Evolutionary conservation across 1,284 basidiomycete genomes (phyloP).

Genomic region (Rhodofomes roseus): DNA sequence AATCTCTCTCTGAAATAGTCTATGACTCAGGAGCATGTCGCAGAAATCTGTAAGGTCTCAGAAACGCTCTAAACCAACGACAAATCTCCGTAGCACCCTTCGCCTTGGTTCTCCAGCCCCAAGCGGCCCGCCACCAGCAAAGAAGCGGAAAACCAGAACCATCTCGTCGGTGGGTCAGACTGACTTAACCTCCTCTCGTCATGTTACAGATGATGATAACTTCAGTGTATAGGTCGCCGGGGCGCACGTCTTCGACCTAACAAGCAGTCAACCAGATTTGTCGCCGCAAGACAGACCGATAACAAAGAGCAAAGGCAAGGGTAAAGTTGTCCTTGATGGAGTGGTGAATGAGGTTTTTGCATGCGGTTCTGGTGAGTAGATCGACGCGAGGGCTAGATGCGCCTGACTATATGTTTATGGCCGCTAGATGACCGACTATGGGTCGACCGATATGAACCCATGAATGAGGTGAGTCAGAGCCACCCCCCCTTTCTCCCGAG

Average conservation of each 20-base stretch:
- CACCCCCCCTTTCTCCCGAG: not conserved
- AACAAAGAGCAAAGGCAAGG: constrained; percentile 47
- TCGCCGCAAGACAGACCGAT: constrained; percentile 16
- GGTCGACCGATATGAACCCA: constrained; percentile 77
- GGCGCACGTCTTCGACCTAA: constrained; percentile 33
- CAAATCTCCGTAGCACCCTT: constrained; percentile 16
- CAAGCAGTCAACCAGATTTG: constrained; percentile 12
- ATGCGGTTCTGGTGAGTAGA: not conserved
- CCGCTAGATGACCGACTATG: constrained; percentile 53
- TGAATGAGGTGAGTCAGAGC: constrained; percentile 46
- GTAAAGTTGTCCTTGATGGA: constrained; percentile 15
- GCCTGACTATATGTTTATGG: not conserved
- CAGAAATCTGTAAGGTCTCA: not conserved
- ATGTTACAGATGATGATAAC: constrained; percentile 5
- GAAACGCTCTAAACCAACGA: not conserved
- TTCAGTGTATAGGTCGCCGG: constrained; percentile 30
- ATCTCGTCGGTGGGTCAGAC: constrained; percentile 38
- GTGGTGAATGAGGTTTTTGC: constrained; percentile 19
- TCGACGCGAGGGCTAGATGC: no score
- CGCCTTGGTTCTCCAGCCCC: constrained; percentile 12
- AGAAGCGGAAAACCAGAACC: constrained; percentile 40
- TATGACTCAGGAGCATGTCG: not conserved
- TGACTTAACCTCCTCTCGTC: no score
- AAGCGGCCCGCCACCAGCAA: constrained; percentile 16
- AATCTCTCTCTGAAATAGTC: no score